Evolutionary conservation across 441 rosid genomes (phyloP), one percentile per base, ranked within the genome.

Genomic region (Populus hybrid): DNA sequence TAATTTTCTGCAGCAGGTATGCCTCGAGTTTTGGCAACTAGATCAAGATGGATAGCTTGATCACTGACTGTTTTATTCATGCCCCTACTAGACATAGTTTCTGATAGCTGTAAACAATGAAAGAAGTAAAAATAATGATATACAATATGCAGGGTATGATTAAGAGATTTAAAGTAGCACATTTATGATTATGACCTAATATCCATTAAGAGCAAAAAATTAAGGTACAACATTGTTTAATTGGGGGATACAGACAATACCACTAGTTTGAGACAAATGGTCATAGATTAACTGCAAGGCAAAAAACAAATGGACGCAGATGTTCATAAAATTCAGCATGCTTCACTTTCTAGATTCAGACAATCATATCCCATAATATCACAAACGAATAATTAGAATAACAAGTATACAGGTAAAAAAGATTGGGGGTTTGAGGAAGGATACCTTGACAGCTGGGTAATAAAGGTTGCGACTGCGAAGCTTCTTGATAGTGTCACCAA

Each of bases 11-110:
- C 95, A 54, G 93, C 97, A 59, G 87, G 75, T 78, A 92, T 86
- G 57, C 97, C 99, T 23, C 82, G 85, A 76, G 88, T 83, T 87
- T 95, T 94, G 40, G 97, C 95, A 73, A 92, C 83, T 70, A 95
- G 88, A 86, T 95, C 97, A n/a, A 95, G 94, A 92, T 92, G 98
- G 35, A 95, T 89, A 57, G 98, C 98, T 83, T 94, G 95, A 88
- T 95, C 97, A 70, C 97, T 90, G 46, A 89, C 90, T 2, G 97
- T 95, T 89, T 90, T 93, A 85, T 92, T 91, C 95, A 92, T 90
- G 32, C 97, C 94, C 85, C 93, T 87, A 72, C 79, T 73, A 24
- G 77, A 85, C 98, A 91, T 91, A 32, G 82, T 82, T 81, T 95
- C 95, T 46, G 98, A 95, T 23, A 95, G 88, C 98, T 95, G 85